Percentiles rank a stretch among this genome's conserved stretches.
phyloP scores from a whole-genome alignment of 2,329 filamentous ascomycete genomes.

The Gnomoniopsis sp. region DNA sequence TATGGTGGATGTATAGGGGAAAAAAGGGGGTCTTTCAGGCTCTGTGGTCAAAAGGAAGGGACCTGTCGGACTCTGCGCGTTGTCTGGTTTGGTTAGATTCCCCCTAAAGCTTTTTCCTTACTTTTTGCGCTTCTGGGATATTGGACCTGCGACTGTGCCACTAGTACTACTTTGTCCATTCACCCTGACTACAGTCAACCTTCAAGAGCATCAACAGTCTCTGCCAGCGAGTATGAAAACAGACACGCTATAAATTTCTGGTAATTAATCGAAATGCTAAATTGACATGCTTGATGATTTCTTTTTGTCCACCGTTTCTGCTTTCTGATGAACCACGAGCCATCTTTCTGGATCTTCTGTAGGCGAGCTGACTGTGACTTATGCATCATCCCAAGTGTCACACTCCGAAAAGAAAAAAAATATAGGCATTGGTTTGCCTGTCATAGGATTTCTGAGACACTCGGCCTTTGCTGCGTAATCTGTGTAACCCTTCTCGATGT shows the following conservation, averaged over 20 bases:
- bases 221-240: neutral
- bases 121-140: slow-evolving; percentile 12
- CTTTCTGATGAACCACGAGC: no score
- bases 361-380: neutral
- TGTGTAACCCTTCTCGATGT: neutral
- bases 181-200: neutral
- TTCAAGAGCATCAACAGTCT: neutral
- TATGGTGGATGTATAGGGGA: neutral
- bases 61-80: neutral
- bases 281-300: no score
- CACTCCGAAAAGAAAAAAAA: neutral
- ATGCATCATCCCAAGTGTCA: neutral
- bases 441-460: slow-evolving; percentile 3
- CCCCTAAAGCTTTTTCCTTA: slow-evolving; percentile 13
- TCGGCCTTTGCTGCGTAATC: neutral
- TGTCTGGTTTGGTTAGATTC: slow-evolving; percentile 12
- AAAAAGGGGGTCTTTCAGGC: neutral
- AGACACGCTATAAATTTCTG: neutral
- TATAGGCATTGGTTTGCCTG: slow-evolving; percentile 11
- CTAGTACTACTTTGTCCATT: neutral
- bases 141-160: slow-evolving; percentile 6
- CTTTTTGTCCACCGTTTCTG: no score
- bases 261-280: neutral
- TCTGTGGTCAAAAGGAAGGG: slow-evolving; percentile 10
- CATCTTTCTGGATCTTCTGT: no score